Conservation (phyloP, 768 basidiomycete genomes). For the Boletus sensibilis region DNA sequence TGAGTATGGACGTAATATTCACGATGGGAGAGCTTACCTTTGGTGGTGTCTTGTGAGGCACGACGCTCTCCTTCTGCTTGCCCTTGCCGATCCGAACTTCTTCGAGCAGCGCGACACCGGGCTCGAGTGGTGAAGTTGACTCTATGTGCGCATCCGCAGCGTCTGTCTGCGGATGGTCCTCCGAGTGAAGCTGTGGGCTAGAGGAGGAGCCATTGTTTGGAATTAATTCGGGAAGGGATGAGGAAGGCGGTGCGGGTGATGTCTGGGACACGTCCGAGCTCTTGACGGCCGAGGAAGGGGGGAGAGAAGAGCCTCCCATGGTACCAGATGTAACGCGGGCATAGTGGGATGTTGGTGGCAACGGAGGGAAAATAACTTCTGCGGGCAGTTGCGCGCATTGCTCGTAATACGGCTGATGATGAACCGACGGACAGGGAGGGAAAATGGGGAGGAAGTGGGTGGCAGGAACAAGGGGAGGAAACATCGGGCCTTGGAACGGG, state of each 20-base stretch:
- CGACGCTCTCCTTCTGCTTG: conserved; percentile 18
- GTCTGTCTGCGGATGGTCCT: conserved; percentile 25
- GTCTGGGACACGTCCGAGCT: conserved; percentile 24
- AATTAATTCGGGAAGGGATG: conserved; percentile 59
- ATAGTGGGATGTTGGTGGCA: conserved; percentile 52
- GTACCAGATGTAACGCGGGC: conserved; percentile 29
- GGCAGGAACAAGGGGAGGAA: conserved; percentile 23
- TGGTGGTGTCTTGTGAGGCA: conserved; percentile 28
- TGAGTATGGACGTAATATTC: neutral
- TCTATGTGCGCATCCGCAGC: conserved; percentile 15
- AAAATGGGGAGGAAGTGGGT: conserved; percentile 41
- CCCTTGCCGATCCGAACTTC: conserved; percentile 12
- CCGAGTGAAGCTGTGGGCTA: conserved; percentile 49
- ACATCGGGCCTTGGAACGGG: conserved; percentile 14
- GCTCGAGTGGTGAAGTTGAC: conserved; percentile 18
- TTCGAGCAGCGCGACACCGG: conserved; percentile 5
- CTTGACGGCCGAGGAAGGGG: conserved; percentile 25
- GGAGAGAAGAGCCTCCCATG: conserved; percentile 15
- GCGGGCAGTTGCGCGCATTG: conserved; percentile 54
- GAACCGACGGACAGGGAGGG: conserved; percentile 54
- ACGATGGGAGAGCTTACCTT: conserved; percentile 14
- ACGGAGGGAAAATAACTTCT: conserved; percentile 72
- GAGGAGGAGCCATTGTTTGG: conserved; percentile 66
- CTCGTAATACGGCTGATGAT: conserved; percentile 76
- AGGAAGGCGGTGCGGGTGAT: conserved; percentile 34